A percentile compares a stretch with the other conserved stretches of the same genome.
phyloP scores from a whole-genome alignment of 192 early-diverging fungal species.

The Funneliformis mosseae region DNA sequence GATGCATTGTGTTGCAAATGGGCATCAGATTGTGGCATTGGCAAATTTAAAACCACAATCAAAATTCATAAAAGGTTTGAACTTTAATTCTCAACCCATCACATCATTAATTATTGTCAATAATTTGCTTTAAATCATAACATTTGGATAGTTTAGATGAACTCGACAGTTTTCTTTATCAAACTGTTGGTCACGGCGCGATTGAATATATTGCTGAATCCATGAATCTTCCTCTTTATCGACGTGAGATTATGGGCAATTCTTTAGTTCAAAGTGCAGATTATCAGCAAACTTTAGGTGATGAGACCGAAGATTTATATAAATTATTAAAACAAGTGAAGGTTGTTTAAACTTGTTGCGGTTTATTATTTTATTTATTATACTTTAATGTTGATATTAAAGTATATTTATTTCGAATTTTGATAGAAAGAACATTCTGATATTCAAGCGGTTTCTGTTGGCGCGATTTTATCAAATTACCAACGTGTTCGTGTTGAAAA shows the following conservation, averaged over 20 bases:
- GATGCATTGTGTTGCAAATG: slow-evolving; percentile 92
- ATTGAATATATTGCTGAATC: slow-evolving; percentile 83
- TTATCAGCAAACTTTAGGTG: slow-evolving; percentile 68
- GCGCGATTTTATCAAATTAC: slow-evolving; percentile 96
- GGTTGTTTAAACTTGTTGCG: slow-evolving; percentile 39
- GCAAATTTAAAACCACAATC: slow-evolving; percentile 86
- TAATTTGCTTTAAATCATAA: not conserved
- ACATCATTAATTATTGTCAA: not conserved
- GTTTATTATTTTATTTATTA: not conserved
- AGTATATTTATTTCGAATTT: not conserved
- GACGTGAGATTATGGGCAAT: slow-evolving; percentile 68
- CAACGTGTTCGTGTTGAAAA: slow-evolving; percentile 96
- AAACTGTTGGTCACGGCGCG: slow-evolving; percentile 94
- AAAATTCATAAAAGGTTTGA: slow-evolving; percentile 60
- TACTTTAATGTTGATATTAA: not conserved
- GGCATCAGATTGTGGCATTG: slow-evolving; percentile 90
- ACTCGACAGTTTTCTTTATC: slow-evolving; percentile 94
- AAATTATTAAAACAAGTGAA: slow-evolving; percentile 71
- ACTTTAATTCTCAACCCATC: not conserved
- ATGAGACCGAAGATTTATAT: slow-evolving; percentile 96
- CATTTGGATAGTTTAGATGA: slow-evolving; percentile 60
- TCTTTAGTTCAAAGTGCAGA: slow-evolving; percentile 67
- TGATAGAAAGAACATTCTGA: slow-evolving; percentile 65
- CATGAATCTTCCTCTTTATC: slow-evolving; percentile 84
- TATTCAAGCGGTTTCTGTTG: slow-evolving; percentile 84